Evolutionary conservation across 345 rosid genomes (phyloP), one percentile per base, ranked within the genome.

Genomic region (Carallia brachiata): DNA sequence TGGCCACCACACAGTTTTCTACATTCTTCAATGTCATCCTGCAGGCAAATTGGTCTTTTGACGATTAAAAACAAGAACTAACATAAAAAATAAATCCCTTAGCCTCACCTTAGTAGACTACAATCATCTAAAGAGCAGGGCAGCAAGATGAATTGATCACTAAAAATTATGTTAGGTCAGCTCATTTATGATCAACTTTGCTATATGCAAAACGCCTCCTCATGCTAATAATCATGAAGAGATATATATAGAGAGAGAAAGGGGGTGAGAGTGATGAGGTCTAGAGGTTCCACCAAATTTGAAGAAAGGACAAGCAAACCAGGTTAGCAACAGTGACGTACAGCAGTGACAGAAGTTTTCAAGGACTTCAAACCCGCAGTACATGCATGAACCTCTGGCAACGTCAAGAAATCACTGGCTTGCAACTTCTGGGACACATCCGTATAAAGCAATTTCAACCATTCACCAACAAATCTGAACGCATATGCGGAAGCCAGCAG

Each of bases 401-500:
- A 82, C 18, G 92, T 95, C 54, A 98, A 77, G 75, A 92, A 92
- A 84, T 95, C 99, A 73, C 76, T 86, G 72, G 91, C 96, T 76
- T 88, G 90, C 84, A 95, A 74, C 75, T 91, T 88, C 80, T 82
- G 82, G 44, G 92, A 90, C 66, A 95, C 99, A 84, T 95, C 98
- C 75, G 77, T 82, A 72, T 92, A 90, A 40, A 95, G 89, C 97
- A 90, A 90, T 58, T 89, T 89, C 82, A 95, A 87, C 99, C 99
- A 92, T 81, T 95, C 98, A 58, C 99, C 94, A 57, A 90, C 98
- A 73, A 95, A 89, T 81, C 98, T 88, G 73, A 89, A 95, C 69
- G 99, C 99, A 81, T 92, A 95, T 40, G 99, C 99, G 68, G 98
- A 92, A 79, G 99, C 99, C 80, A 95, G 87, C 88, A 95, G 82